Evolutionary conservation across 2,329 filamentous ascomycete genomes (phyloP).

Genomic region (Lecanicillium sp.): DNA sequence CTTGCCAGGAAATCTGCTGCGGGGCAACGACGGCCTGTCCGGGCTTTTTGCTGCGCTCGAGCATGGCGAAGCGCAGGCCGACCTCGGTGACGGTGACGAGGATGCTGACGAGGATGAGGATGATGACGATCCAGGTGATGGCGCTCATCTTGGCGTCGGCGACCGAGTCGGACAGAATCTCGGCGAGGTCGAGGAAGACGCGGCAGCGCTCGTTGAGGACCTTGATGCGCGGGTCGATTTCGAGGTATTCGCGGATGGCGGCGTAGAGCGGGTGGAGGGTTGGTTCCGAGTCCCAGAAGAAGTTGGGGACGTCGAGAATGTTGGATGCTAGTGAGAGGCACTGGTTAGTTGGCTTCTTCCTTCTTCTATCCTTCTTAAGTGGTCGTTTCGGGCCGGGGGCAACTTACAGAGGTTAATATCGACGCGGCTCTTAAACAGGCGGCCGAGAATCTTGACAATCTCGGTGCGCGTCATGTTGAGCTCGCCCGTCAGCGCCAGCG

Average conservation of each 20-base stretch:
- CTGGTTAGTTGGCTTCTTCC: slow-evolving; percentile 3
- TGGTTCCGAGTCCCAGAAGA: slow-evolving; percentile 97
- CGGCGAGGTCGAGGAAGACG: slow-evolving; percentile 92
- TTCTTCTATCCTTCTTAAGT: too few relatives aligned
- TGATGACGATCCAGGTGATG: slow-evolving; percentile 97
- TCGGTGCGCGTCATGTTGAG: slow-evolving; percentile 87
- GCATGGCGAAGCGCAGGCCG: slow-evolving; percentile 71
- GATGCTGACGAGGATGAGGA: slow-evolving; percentile 86
- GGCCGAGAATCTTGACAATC: slow-evolving; percentile 84
- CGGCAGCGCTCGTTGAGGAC: slow-evolving; percentile 95
- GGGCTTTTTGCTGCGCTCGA: slow-evolving; percentile 30
- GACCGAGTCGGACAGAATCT: slow-evolving; percentile 87
- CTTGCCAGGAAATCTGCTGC: background rate
- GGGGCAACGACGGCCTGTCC: slow-evolving; percentile 6
- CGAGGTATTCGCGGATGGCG: slow-evolving; percentile 92
- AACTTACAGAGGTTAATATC: slow-evolving; percentile 93
- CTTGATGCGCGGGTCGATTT: slow-evolving; percentile 92
- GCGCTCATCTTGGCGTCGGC: slow-evolving; percentile 91
- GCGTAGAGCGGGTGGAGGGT: slow-evolving; percentile 90
- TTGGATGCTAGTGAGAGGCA: slow-evolving; percentile 72
- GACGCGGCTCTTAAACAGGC: slow-evolving; percentile 86
- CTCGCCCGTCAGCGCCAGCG: slow-evolving; percentile 79
- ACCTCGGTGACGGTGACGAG: slow-evolving; percentile 88
- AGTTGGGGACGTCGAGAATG: slow-evolving; percentile 90
- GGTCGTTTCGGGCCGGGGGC: too few relatives aligned